Evolutionary conservation across 176 grass and related monocot genomes (phyloP), one percentile per base, ranked within the genome.

Genomic region (Tuctoria greenei): DNA sequence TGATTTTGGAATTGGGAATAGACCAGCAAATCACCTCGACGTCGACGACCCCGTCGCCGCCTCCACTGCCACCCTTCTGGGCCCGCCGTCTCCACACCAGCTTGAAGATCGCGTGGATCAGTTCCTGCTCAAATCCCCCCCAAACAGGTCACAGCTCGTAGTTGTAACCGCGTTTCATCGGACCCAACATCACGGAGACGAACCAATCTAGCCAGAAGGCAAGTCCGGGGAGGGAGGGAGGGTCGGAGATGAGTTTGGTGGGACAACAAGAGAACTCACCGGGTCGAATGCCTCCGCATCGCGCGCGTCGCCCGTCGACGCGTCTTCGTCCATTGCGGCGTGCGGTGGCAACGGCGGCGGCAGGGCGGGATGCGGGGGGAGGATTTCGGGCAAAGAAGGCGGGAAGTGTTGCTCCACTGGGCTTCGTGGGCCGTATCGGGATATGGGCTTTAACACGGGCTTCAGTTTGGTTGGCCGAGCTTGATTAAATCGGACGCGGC

Each of bases 21-120:
- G 45, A 20, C 6, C 12, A 18, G 18, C 3, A 35, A 49, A 80
- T 34, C 67, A 98, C 95, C 91, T 94, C 86, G 55, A 77, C 14
- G 4, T 90, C 61, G 8, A 82, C 11, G 13, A 0, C 72, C 21
- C 88, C 83, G 4, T 83, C 74, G 5, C 14, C 26, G 24, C 55
- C 55, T 58, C 12, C 77, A 11, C 26, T 64, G 17, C 83, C 54
- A 2, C 49, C 58, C 56, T 52, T 87, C 35, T 86, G 85, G 9
- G 58, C 38, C 50, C 72, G 78, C 62, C 81, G 78, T 72, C 69
- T 82, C 86, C 95, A 98, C 72, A 93, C 88, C 44, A 92, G 62
- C 84, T 98, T 98, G 79, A 98, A 98, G 51, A 98, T 89, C 27
- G 88, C 84, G 35, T 70, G 82, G 77, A 98, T 79, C 57, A 98